phyloP scores from a whole-genome alignment of 768 basidiomycete genomes.

The Russula vinacea region DNA sequence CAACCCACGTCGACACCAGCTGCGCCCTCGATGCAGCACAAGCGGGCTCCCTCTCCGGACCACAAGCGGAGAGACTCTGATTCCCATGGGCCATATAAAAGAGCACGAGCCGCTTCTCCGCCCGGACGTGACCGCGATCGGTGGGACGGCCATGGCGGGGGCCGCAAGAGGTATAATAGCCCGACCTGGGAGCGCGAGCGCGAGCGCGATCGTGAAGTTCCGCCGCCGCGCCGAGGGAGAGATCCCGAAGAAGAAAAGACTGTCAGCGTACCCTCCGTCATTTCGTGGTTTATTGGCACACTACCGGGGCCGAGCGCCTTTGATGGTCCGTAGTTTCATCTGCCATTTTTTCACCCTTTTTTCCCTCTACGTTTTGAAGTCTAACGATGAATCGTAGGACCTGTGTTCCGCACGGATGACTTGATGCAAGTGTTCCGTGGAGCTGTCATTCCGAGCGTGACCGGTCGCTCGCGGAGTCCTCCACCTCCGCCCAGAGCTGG shows the following conservation, averaged over 20 bases:
- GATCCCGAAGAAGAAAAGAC: conserved; percentile 49
- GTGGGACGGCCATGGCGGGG: conserved; percentile 38
- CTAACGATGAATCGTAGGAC: conserved; percentile 51
- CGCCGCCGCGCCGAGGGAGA: conserved; percentile 39
- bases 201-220: conserved; percentile 45
- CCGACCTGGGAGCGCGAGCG: conserved; percentile 47
- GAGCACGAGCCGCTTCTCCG: conserved; percentile 48
- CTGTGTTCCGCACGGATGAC: conserved; percentile 87
- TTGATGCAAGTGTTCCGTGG: conserved; percentile 81
- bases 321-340: conserved; percentile 62
- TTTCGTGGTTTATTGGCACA: conserved; percentile 82
- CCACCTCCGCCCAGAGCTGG: conserved; percentile 43
- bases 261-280: conserved; percentile 44
- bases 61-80: conserved; percentile 45
- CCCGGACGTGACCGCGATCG: conserved; percentile 50
- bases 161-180: conserved; percentile 43
- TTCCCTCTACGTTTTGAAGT: neutral
- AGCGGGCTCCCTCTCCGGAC: conserved; percentile 38
- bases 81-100: conserved; percentile 41
- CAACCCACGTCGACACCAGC: conserved; percentile 41
- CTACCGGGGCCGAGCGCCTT: conserved; percentile 72
- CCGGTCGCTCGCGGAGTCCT: conserved; percentile 49
- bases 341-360: neutral
- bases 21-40: conserved; percentile 33
- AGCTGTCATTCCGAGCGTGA: conserved; percentile 70